phyloP scores from a whole-genome alignment of 176 grass and related monocot genomes.

The Oryza glumipatula region DNA sequence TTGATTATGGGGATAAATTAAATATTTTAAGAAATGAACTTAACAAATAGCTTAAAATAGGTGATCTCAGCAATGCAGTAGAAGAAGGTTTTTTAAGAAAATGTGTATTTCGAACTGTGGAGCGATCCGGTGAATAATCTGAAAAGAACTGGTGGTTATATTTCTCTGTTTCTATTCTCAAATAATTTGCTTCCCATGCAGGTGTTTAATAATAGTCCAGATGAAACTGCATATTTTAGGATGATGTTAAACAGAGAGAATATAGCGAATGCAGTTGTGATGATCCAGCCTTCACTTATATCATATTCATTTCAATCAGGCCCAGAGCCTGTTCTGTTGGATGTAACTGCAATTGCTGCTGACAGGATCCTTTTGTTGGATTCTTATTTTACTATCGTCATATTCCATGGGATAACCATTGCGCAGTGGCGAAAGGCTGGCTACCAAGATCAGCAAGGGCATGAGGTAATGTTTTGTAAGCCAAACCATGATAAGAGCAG shows the following conservation, averaged over 20 bases:
- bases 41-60: too few relatives aligned
- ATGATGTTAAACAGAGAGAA: conserved; percentile 80
- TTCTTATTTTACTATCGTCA: conserved; percentile 88
- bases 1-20: too few relatives aligned
- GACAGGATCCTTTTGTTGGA: conserved; percentile 87
- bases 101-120: too few relatives aligned
- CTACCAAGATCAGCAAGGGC: conserved; percentile 91
- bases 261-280: conserved; percentile 76
- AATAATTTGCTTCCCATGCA: conserved; percentile 50
- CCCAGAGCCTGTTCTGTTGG: conserved; percentile 74
- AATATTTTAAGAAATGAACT: too few relatives aligned
- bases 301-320: conserved; percentile 81
- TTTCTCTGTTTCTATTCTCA: conserved; percentile 6
- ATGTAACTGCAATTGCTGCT: conserved; percentile 81
- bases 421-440: conserved; percentile 92
- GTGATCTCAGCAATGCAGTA: too few relatives aligned
- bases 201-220: conserved; percentile 91
- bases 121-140: too few relatives aligned
- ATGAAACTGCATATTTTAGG: conserved; percentile 96
- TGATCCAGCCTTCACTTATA: conserved; percentile 92
- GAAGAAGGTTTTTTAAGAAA: too few relatives aligned
- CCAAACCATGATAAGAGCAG: background rate
- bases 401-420: conserved; percentile 83
- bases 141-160: conserved; percentile 10
- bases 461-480: conserved; percentile 61